Evolutionary conservation across 306 rosid species (phyloP).

Genomic region (Acacia acuminata): DNA sequence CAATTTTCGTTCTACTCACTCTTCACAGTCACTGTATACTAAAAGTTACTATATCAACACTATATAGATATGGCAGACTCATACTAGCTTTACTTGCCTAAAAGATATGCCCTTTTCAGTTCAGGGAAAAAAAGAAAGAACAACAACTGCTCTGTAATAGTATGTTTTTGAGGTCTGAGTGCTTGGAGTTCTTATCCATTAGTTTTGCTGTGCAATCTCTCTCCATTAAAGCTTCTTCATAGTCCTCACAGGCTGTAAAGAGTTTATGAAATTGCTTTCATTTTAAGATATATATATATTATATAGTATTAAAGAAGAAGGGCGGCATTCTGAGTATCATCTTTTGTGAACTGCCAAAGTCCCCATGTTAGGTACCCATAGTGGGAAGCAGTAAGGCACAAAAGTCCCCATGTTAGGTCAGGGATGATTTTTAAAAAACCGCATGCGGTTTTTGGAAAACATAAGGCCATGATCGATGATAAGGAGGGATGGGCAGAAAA

Average conservation of each 20-base stretch:
- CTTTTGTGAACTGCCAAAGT: conserved; percentile 31
- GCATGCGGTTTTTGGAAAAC: too few relatives aligned
- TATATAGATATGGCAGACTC: conserved; percentile 46
- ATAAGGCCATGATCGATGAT: too few relatives aligned
- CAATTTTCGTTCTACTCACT: conserved; percentile 17
- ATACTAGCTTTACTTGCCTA: conserved; percentile 49
- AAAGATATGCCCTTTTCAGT: conserved; percentile 43
- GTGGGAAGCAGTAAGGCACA: conserved; percentile 76
- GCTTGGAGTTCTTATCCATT: conserved; percentile 32
- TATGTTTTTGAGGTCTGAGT: conserved; percentile 32
- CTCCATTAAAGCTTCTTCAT: conserved; percentile 8
- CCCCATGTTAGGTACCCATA: conserved; percentile 56
- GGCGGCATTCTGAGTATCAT: conserved; percentile 28
- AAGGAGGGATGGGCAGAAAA: too few relatives aligned
- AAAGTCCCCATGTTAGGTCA: too few relatives aligned
- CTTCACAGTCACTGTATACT: conserved; percentile 44
- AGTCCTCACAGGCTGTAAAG: conserved; percentile 54
- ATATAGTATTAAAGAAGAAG: conserved; percentile 6
- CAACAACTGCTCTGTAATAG: conserved; percentile 23
- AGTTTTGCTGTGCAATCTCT: neutral
- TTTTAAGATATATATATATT: neutral
- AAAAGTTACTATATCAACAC: conserved; percentile 44
- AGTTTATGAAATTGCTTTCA: conserved; percentile 45
- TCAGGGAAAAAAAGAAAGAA: neutral
- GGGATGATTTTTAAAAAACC: too few relatives aligned